phyloP scores from a whole-genome alignment of 768 basidiomycete species.

The Macrolepiota fuliginosa region DNA sequence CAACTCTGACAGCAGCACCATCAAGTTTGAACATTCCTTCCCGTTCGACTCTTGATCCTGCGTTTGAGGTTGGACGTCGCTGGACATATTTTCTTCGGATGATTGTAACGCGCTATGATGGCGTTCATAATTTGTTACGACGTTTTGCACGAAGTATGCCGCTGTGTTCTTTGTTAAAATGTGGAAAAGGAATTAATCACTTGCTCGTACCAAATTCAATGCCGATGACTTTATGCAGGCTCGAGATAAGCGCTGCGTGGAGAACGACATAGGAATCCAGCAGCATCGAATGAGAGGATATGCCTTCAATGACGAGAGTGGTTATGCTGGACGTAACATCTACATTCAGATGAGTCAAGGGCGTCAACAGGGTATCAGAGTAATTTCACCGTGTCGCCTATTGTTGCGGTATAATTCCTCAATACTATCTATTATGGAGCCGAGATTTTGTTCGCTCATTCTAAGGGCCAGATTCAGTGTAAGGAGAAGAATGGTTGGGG shows the following conservation, averaged over 20 bases:
- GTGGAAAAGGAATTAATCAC: not conserved
- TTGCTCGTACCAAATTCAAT: conserved; percentile 76
- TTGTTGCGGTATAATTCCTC: conserved; percentile 78
- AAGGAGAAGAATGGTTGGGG: not conserved
- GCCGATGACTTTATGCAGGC: conserved; percentile 77
- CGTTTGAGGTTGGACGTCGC: conserved; percentile 11
- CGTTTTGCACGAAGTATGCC: conserved; percentile 78
- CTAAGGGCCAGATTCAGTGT: conserved; percentile 33
- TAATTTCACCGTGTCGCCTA: conserved; percentile 68
- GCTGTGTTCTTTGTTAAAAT: conserved; percentile 38
- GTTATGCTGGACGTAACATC: conserved; percentile 84
- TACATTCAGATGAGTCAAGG: conserved; percentile 24
- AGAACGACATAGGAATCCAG: conserved; percentile 90
- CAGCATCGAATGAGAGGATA: conserved; percentile 75
- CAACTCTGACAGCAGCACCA: conserved; percentile 85
- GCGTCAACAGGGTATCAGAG: not conserved
- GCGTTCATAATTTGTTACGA: conserved; percentile 64
- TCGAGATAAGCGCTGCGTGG: conserved; percentile 81
- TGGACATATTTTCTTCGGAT: conserved; percentile 4
- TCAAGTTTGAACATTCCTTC: conserved; percentile 88
- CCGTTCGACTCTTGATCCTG: conserved; percentile 43
- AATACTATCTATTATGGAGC: conserved; percentile 65
- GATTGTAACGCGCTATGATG: conserved; percentile 40
- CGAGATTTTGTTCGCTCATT: conserved; percentile 88
- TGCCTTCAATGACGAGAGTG: conserved; percentile 71